phyloP scores from a whole-genome alignment of 495 filamentous ascomycete genomes.

The Xylona heveae region DNA sequence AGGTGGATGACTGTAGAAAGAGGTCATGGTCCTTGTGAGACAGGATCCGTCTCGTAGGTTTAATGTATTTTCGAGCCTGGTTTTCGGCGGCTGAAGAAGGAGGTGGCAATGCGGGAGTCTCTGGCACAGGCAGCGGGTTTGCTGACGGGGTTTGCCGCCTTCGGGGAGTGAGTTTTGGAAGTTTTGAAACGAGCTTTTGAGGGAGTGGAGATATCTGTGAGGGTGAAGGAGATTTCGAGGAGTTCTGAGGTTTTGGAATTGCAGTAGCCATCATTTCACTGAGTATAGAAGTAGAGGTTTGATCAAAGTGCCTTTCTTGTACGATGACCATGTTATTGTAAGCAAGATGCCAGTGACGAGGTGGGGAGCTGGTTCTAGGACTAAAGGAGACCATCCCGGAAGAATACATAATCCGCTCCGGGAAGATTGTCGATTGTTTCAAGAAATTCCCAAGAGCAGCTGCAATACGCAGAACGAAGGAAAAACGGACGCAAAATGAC shows the following conservation, averaged over 20 bases:
- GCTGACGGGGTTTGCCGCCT: conserved; percentile 27
- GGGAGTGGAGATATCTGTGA: conserved; percentile 29
- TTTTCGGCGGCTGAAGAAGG: conserved; percentile 42
- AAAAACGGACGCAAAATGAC: neutral
- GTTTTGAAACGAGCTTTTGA: conserved; percentile 21
- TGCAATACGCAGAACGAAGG: no score
- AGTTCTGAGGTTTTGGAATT: neutral
- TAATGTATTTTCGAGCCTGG: conserved; percentile 36
- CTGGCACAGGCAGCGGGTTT: conserved; percentile 42
- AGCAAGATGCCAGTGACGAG: no score
- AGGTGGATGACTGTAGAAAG: conserved; percentile 60
- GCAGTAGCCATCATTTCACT: neutral
- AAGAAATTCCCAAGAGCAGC: no score
- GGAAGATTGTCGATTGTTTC: no score
- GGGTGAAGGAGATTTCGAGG: conserved; percentile 10
- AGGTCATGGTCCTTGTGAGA: conserved; percentile 58
- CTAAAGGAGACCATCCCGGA: no score
- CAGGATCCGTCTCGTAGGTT: conserved; percentile 58
- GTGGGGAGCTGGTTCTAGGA: no score
- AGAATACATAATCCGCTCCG: no score
- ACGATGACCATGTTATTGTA: no score
- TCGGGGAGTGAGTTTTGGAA: conserved; percentile 49
- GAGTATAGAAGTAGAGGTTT: no score
- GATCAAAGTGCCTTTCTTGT: no score
- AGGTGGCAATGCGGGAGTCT: conserved; percentile 47